Evolutionary conservation across 257 asterid genomes (phyloP).

Genomic region (Nicotiana noctiflora): DNA sequence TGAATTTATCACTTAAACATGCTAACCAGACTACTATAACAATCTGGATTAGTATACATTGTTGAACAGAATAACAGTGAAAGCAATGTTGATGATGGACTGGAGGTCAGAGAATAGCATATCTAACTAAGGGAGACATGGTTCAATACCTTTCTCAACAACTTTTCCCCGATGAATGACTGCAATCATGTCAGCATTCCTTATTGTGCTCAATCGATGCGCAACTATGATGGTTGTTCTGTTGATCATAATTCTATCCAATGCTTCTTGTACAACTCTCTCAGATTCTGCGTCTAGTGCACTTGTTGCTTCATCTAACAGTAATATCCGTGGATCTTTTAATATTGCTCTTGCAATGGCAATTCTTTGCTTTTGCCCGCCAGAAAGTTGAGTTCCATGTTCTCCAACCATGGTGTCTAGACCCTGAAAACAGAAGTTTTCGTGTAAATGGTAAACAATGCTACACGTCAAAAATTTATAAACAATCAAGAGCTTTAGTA

Average conservation of each 20-base stretch:
- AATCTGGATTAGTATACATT: not conserved
- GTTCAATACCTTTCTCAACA: conserved; percentile 62
- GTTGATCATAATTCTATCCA: conserved; percentile 76
- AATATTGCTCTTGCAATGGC: conserved; percentile 83
- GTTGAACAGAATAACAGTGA: not conserved
- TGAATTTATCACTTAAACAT: not conserved
- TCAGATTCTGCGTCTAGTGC: conserved; percentile 91
- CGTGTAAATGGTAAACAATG: not conserved
- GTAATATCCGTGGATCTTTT: conserved; percentile 71
- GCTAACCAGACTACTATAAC: not conserved
- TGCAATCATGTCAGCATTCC: conserved; percentile 72
- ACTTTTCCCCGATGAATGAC: conserved; percentile 75
- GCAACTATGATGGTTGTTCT: conserved; percentile 81
- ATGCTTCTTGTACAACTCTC: conserved; percentile 77
- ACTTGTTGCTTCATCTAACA: conserved; percentile 85
- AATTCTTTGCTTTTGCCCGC: conserved; percentile 86
- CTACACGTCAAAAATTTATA: not conserved
- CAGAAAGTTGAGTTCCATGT: conserved; percentile 89
- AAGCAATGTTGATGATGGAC: conserved; percentile 3
- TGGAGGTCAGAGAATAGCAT: not conserved
- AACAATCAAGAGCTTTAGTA: not conserved
- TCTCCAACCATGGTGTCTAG: conserved; percentile 76
- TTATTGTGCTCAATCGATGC: conserved; percentile 70
- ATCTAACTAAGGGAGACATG: not conserved
- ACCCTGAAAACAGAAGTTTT: conserved; percentile 35